phyloP scores from a whole-genome alignment of 768 basidiomycete species.

The Naematelia aurantialba region DNA sequence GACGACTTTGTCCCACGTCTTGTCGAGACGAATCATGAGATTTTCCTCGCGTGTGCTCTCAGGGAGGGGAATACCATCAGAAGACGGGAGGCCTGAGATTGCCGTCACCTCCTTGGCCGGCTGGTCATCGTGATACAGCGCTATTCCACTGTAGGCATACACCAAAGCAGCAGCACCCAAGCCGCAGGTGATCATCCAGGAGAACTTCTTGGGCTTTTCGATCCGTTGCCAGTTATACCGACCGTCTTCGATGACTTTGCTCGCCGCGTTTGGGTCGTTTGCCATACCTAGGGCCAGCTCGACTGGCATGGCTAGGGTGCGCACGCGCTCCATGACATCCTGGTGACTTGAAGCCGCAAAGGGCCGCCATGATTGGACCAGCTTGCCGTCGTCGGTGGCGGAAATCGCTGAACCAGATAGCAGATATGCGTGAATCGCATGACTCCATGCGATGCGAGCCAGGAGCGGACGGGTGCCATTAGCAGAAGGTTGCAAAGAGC shows the following conservation, averaged over 20 bases:
- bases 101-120: slow-evolving; percentile 26
- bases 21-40: slow-evolving; percentile 22
- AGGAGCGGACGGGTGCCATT: slow-evolving; percentile 28
- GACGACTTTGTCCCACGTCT: slow-evolving; percentile 54
- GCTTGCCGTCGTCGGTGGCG: slow-evolving; percentile 15
- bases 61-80: slow-evolving; percentile 17
- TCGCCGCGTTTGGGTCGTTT: slow-evolving; percentile 8
- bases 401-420: slow-evolving; percentile 23
- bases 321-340: slow-evolving; percentile 23
- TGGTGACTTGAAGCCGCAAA: slow-evolving; percentile 18
- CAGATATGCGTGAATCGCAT: slow-evolving; percentile 45
- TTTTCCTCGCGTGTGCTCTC: slow-evolving; percentile 18
- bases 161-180: slow-evolving; percentile 22
- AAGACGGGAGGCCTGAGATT: slow-evolving; percentile 27
- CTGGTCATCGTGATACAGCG: slow-evolving; percentile 31
- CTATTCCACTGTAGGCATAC: slow-evolving; percentile 40
- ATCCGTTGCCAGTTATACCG: slow-evolving; percentile 27
- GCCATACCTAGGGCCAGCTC: slow-evolving; percentile 32
- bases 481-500: slow-evolving; percentile 27
- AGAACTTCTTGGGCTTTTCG: slow-evolving; percentile 28
- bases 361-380: slow-evolving; percentile 27
- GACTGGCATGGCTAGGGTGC: slow-evolving; percentile 34
- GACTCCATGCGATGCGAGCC: slow-evolving; percentile 42
- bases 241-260: slow-evolving; percentile 4
- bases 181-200: slow-evolving; percentile 38